Base-by-base conservation (phyloP, 164 flowering plant genomes). In the grape (Vitis vinifera) region DNA sequence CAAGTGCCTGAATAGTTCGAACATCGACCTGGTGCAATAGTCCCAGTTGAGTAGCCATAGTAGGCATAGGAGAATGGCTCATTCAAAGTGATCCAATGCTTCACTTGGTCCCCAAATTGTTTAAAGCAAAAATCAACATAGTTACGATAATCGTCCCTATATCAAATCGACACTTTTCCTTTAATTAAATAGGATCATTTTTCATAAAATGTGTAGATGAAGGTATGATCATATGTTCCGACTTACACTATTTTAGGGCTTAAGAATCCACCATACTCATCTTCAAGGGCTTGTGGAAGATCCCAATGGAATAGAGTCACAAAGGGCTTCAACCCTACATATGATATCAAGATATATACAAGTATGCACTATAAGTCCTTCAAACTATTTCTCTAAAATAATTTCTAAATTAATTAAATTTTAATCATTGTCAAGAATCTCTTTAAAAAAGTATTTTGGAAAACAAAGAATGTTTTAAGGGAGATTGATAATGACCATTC, bases 241-340 rank as follows among this genome's bases (percentile, higher is more conserved):
- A 51, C 78, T 76, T 76, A 78, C 86, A 80, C 73, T 9, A 75
- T 9, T 10, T 63, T 65, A 14, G 62, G n/a, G 67, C 77, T 78
- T 65, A 78, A 57, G 51, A 75, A 73, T 30, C 87, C 87, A 15
- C 71, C 74, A 23, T 82, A 84, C 31, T 81, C 83, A 57, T 84
- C 85, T 55, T 84, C 82, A 1, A 84, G 81, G 0, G 77, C 74
- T 80, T 82, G 85, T 5, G 87, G 87, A 59, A 76, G 65, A 70
- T 84, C 85, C 70, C 79, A 80, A 62, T 82, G 85, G 50, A 72
- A 70, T 14, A 84, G 58, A 0, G 85, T 84, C 9, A 77, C 83
- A 51, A 74, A 73, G 5, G 87, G 81, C 64, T 59, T 15, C 7
- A 84, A 62, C 15, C 83, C 87, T 84, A 17, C 60, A 15, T 9